Percentiles rank a stretch among this genome's conserved stretches.
Conservation (phyloP, 257 asterid species). For the Forsythia suspensa region DNA sequence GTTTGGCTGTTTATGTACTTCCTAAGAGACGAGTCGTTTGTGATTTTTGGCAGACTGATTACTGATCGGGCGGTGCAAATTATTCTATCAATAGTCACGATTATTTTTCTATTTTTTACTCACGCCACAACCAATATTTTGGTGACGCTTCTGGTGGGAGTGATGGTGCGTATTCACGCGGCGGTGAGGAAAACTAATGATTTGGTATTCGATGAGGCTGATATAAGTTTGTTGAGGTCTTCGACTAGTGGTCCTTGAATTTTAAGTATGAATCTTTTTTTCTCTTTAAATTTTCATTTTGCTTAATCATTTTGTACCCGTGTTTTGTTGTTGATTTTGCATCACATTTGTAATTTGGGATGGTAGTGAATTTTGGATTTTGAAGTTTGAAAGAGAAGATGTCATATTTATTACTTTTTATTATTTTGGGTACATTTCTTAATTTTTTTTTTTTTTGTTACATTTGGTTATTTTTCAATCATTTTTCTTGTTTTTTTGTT, state of each 20-base stretch:
- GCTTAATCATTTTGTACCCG: background rate
- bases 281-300: background rate
- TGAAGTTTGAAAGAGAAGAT: too few species aligned
- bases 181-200: constrained; percentile 43
- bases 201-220: constrained; percentile 37
- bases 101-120: constrained; percentile 34
- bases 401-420: too few species aligned
- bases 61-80: constrained; percentile 34
- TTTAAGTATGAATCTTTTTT: background rate
- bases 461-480: too few species aligned
- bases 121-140: constrained; percentile 36
- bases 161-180: constrained; percentile 36
- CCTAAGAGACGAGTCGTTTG: constrained; percentile 40
- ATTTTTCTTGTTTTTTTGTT: too few species aligned
- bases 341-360: background rate
- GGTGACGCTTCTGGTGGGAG: constrained; percentile 27
- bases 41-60: constrained; percentile 34
- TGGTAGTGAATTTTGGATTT: too few species aligned
- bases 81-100: constrained; percentile 24
- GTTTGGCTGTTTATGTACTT: constrained; percentile 49
- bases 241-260: background rate
- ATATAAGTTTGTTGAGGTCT: constrained; percentile 20
- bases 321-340: background rate
- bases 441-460: too few species aligned
- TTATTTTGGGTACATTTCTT: too few species aligned